Evolutionary conservation across 768 basidiomycete genomes (phyloP).

Genomic region (Lactarius hengduanensis): DNA sequence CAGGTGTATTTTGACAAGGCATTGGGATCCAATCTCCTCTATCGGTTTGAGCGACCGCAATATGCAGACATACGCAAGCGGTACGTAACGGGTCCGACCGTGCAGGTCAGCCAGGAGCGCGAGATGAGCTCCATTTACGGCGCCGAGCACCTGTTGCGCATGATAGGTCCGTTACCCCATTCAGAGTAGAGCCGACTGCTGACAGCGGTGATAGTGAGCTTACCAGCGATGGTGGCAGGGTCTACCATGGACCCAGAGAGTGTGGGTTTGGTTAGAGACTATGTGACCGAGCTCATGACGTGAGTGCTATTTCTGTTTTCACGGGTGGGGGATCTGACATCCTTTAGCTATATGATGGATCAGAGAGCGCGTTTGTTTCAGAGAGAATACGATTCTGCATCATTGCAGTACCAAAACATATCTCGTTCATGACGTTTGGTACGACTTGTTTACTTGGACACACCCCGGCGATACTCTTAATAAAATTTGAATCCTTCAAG

Average conservation of each 20-base stretch:
- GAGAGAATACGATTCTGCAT: conserved; percentile 29
- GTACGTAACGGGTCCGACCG: conserved; percentile 72
- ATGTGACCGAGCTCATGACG: conserved; percentile 85
- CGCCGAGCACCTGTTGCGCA: conserved; percentile 87
- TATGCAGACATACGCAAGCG: conserved; percentile 75
- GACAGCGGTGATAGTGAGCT: conserved; percentile 57
- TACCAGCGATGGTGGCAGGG: conserved; percentile 86
- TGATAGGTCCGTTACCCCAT: conserved; percentile 69
- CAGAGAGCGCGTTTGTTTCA: conserved; percentile 27
- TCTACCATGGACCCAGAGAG: conserved; percentile 92
- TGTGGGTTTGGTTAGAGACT: conserved; percentile 77
- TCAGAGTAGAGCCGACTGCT: neutral
- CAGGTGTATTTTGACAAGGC: conserved; percentile 93
- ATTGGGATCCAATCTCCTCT: conserved; percentile 84
- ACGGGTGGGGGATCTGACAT: neutral
- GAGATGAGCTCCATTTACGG: conserved; percentile 92
- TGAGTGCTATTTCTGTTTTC: conserved; percentile 39
- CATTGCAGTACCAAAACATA: conserved; percentile 29
- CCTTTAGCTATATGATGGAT: conserved; percentile 23
- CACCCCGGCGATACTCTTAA: neutral
- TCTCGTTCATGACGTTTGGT: conserved; percentile 27
- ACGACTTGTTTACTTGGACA: conserved; percentile 8
- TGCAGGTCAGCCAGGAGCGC: conserved; percentile 65
- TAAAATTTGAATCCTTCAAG: too few species aligned
- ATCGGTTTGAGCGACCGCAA: conserved; percentile 93